Evolutionary conservation across 768 basidiomycete genomes (phyloP).

Genomic region (Tricholomella constricta): DNA sequence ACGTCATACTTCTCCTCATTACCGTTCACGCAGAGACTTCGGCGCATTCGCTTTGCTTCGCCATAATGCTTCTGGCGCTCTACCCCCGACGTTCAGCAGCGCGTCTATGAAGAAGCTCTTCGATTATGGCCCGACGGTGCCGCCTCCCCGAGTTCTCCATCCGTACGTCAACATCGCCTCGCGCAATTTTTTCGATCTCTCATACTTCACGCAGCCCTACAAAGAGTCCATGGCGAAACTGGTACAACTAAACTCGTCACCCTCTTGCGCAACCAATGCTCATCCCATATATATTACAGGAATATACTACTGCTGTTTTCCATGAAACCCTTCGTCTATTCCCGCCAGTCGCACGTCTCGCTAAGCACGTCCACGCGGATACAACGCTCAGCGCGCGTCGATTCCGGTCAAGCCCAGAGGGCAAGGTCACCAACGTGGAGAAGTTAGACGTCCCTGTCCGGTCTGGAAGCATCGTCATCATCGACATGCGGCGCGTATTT

Average conservation of each 20-base stretch:
- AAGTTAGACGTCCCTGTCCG: constrained; percentile 37
- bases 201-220: constrained; percentile 34
- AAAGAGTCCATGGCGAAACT: constrained; percentile 39
- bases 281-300: too few species aligned
- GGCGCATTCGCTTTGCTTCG: constrained; percentile 46
- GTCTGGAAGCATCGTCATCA: constrained; percentile 37
- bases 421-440: constrained; percentile 28
- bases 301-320: constrained; percentile 44
- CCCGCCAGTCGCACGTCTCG: constrained; percentile 38
- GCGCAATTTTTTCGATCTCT: neutral
- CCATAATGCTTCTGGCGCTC: constrained; percentile 46
- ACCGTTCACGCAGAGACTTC: constrained; percentile 42
- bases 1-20: neutral
- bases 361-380: constrained; percentile 36
- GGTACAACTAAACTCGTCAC: too few species aligned
- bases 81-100: constrained; percentile 51
- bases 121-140: constrained; percentile 41
- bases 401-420: constrained; percentile 29
- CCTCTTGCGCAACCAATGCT: too few species aligned
- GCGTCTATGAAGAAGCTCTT: constrained; percentile 42
- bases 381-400: constrained; percentile 33
- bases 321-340: constrained; percentile 49
- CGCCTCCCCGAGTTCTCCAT: constrained; percentile 20
- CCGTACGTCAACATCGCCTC: constrained; percentile 25
- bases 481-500: too few species aligned